Base-by-base conservation (phyloP, 257 asterid genomes). In the Apocynum venetum region DNA sequence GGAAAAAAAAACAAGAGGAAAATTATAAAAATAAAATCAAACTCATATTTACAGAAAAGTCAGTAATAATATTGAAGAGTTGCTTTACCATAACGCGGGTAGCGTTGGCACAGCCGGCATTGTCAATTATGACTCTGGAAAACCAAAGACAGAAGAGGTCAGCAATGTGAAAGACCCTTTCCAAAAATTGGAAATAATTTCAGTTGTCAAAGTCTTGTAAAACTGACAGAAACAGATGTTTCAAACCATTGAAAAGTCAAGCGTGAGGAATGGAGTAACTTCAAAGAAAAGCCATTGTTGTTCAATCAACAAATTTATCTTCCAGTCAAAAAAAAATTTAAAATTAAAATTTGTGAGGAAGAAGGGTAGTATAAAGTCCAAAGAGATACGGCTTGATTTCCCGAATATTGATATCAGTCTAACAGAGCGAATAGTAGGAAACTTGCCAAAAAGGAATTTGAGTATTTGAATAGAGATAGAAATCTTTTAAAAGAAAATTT, bases 61-160 rank as follows among this genome's bases (percentile, higher is more conserved):
- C 71, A 6, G 61, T 20, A 25, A 9, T 41, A 3, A 20, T 73
- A 69, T 51, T 44, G 77, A 15, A 68, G 41, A 47, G 31, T 57
- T 43, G 65, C n/a, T 59, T 70, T 81, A 96, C 99, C 98, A 89
- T 89, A 78, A 96, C 91, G n/a, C 96, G 87, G n/a, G 99, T 96
- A 12, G 94, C 88, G 76, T 91, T 83, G 53, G 97, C 84, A 69
- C 93, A 93, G 49, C 89, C 97, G n/a, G 89, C 97, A 89, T 96
- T 92, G 87, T 96, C 99, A 83, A 96, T 88, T 90, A 93, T 88
- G 84, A 92, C 99, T 91, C 99, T 96, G 97, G 52, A 74, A 75
- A 80, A 73, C 41, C 78, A 75, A 59, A 6, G 77, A 63, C 44
- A 74, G 70, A 72, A 72, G 79, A 59, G 67, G 40, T 89, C 88